Evolutionary conservation across 2,329 filamentous ascomycete genomes (phyloP).

Genomic region (Amesomyces nigricolor): DNA sequence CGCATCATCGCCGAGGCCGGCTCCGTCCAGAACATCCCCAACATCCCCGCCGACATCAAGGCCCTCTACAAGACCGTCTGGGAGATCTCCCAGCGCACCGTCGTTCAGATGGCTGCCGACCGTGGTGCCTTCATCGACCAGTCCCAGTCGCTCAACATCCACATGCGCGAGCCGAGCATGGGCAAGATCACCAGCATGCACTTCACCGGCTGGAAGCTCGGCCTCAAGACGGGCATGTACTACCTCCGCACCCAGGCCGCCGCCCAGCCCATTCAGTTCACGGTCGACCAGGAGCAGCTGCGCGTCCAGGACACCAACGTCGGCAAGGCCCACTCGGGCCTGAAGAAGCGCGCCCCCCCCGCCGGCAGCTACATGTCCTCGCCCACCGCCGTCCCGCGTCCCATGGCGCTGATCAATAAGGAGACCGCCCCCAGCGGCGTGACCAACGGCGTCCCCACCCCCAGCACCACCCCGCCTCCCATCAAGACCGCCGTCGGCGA

Average conservation of each 20-base stretch:
- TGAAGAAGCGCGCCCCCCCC: slow-evolving; percentile 65
- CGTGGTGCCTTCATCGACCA: slow-evolving; percentile 98
- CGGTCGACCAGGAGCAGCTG: slow-evolving; percentile 92
- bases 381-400: slow-evolving; percentile 58
- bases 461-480: slow-evolving; percentile 60
- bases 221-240: slow-evolving; percentile 99
- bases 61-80: slow-evolving; percentile 98
- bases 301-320: slow-evolving; percentile 79
- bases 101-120: slow-evolving; percentile 97
- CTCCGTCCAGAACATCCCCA: slow-evolving; percentile 93
- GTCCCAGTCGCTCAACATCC: slow-evolving; percentile 98
- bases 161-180: slow-evolving; percentile 99
- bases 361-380: slow-evolving; percentile 53
- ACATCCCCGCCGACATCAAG: slow-evolving; percentile 94
- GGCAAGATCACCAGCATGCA: slow-evolving; percentile 99
- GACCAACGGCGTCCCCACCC: slow-evolving; percentile 61
- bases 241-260: slow-evolving; percentile 97
- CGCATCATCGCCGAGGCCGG: slow-evolving; percentile 96
- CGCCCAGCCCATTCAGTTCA: slow-evolving; percentile 96
- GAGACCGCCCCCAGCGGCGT: slow-evolving; percentile 34
- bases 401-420: slow-evolving; percentile 56
- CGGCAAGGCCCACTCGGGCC: slow-evolving; percentile 52
- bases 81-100: slow-evolving; percentile 94
- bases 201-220: slow-evolving; percentile 98
- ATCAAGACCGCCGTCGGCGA: slow-evolving; percentile 34